phyloP scores from a whole-genome alignment of 352 stramenopile genomes.

The Globisporangium carolinianum region DNA sequence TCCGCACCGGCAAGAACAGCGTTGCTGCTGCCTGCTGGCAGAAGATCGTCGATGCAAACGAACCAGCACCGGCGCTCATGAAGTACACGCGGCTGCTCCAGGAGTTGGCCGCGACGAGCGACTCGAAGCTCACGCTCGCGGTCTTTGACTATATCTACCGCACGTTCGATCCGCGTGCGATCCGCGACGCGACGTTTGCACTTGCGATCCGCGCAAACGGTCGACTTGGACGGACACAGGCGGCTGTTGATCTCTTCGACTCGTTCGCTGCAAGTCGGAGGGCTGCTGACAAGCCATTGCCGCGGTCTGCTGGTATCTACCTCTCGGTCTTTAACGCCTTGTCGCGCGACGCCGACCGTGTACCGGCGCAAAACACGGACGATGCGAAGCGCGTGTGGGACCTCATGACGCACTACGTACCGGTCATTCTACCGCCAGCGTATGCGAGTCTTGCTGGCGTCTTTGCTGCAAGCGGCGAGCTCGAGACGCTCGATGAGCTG shows the following conservation, averaged over 20 bases:
- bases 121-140: constrained; percentile 46
- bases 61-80: constrained; percentile 26
- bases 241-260: constrained; percentile 66
- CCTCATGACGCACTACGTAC: constrained; percentile 63
- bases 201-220: constrained; percentile 66
- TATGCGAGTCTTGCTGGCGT: constrained; percentile 80
- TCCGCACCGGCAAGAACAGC: constrained; percentile 58
- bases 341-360: constrained; percentile 53
- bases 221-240: constrained; percentile 55
- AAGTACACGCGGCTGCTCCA: constrained; percentile 66
- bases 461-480: constrained; percentile 68
- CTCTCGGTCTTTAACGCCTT: constrained; percentile 80
- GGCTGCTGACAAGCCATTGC: constrained; percentile 17
- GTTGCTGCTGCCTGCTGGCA: constrained; percentile 63
- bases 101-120: constrained; percentile 49
- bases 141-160: constrained; percentile 61
- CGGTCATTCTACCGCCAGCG: constrained; percentile 55
- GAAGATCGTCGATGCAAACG: constrained; percentile 48
- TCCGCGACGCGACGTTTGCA: constrained; percentile 53
- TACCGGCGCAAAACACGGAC: constrained; percentile 54
- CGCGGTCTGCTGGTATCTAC: constrained; percentile 50
- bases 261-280: constrained; percentile 45
- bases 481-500: constrained; percentile 57
- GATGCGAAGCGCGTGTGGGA: constrained; percentile 72
- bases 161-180: constrained; percentile 30